Evolutionary conservation across 805 yeast genomes (phyloP), one percentile per base, ranked within the genome.

Genomic region (Candida odintsovae): DNA sequence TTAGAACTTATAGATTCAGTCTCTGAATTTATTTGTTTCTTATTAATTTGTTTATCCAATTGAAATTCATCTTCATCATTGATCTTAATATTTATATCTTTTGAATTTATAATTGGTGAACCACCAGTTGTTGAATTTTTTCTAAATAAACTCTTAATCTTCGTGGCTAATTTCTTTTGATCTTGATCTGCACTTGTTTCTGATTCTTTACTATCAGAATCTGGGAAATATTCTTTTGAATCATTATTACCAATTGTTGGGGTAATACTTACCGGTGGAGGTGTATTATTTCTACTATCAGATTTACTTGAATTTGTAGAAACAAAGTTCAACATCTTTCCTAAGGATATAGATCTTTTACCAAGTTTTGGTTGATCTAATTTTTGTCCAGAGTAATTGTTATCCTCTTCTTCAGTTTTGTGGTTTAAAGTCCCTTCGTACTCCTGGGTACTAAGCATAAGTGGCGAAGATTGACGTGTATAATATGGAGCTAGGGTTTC

Each of bases 341-440:
- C 66, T 18, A 72, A 55, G 1, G 76, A 71, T 48, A 69, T 62
- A 12, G 76, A 71, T 43, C 77, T 56, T 4, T 72, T 61, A 48
- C 75, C 54, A 15, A 69, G 55, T 36, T 59, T 61, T 6, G 58
- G 49, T 3, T 18, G 21, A 13, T 33, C 39, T 38, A 21, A 9
- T 5, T 18, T 43, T 31, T 15, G 35, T 7, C 12, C 16, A 4
- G 18, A 25, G 37, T 6, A 36, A 37, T 10, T 35, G 26, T 23
- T 31, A 21, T 35, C 35, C 35, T 31, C 10, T 15, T 31, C 20
- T 25, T 22, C 44, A 36, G 40, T 33, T 42, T 38, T 16, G 23
- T 29, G 25, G 40, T 21, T 31, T 31, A 31, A 15, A 4, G 35
- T 3, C 35, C 35, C 35, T 6, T 31, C 35, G 18, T 31, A 18